Base-by-base conservation (phyloP, 1,139 yeast genomes). In the Nematodospora anomalae region DNA sequence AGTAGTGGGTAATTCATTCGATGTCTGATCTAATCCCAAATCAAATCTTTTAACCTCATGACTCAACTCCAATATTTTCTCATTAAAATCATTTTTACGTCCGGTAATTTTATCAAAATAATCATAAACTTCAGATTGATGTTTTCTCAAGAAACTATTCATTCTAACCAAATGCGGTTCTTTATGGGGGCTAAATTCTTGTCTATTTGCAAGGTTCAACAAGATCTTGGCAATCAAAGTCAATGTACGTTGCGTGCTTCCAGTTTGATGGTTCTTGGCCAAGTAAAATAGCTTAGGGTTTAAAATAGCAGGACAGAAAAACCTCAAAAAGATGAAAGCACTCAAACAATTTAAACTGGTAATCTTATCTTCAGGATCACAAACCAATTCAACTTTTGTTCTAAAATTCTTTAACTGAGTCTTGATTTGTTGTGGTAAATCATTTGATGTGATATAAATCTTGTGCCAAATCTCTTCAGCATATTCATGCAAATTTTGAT, bases 281-380 rank as follows among this genome's bases (percentile, higher is more conserved):
- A 92, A 67, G 44, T 82, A 80, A 55, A 88, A 89, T 32, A 88
- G 60, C 51, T 88, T 88, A 0, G 97, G 97, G 51, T 88, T 89
- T 51, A 92, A 64, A 28, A 92, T 76, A 0, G 96, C 96, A 0
- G 97, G 97, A 52, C 96, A 90, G 49, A 88, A 80, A 55, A 87
- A 89, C 43, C 97, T 67, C 44, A 92, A 63, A 56, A 92, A 92
- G 15, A 92, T 64, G 51, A 92, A 85, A 1, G 96, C 90, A 18
- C 94, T 78, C 24, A 90, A 65, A 39, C 95, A 84, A 51, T 89
- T 81, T 39, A 83, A 58, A 1, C 85, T 71, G 1, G 79, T 70
- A 5, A 67, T 67, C 15, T 62, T 62, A 49, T 79, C 83, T 16
- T 66, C 73, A 0, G 83, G 82, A 44, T 78, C 80, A 51, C 81